phyloP scores from a whole-genome alignment of 2,329 filamentous ascomycete species.

The Boeremia exigua region DNA sequence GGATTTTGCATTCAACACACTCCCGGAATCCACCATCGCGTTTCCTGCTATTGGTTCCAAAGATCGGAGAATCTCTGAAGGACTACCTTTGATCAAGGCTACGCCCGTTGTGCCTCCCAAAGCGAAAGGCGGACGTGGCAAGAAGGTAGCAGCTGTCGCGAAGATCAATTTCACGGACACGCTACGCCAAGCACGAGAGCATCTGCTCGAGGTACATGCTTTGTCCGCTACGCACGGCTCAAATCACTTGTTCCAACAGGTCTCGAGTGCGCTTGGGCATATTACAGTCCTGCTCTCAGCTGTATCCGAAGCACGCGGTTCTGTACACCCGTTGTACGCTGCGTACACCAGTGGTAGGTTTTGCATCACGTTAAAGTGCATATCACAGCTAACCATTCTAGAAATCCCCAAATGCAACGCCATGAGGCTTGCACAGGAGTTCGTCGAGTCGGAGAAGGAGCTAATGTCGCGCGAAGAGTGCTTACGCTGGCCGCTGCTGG shows the following conservation, averaged over 20 bases:
- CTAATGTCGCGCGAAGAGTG: slow-evolving; percentile 43
- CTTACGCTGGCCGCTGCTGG: slow-evolving; percentile 49
- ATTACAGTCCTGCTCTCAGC: slow-evolving; percentile 50
- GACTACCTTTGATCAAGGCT: slow-evolving; percentile 20
- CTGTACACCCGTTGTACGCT: slow-evolving; percentile 48
- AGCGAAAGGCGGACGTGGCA: slow-evolving; percentile 28
- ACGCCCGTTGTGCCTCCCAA: slow-evolving; percentile 13
- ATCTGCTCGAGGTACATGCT: slow-evolving; percentile 68
- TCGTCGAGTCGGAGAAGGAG: slow-evolving; percentile 58
- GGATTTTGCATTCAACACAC: slow-evolving; percentile 84
- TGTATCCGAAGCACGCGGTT: slow-evolving; percentile 38
- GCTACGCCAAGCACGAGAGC: slow-evolving; percentile 69
- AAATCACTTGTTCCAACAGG: slow-evolving; percentile 62
- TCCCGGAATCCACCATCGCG: slow-evolving; percentile 91
- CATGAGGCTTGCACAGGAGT: slow-evolving; percentile 68
- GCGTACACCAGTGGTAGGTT: slow-evolving; percentile 48
- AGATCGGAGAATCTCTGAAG: slow-evolving; percentile 37
- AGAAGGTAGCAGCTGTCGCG: slow-evolving; percentile 23
- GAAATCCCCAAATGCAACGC: slow-evolving; percentile 75
- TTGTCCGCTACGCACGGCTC: slow-evolving; percentile 60
- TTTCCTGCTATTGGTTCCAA: slow-evolving; percentile 69
- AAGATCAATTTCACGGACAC: slow-evolving; percentile 61
- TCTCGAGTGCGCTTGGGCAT: slow-evolving; percentile 45
- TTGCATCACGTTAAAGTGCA: background rate
- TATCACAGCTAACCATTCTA: slow-evolving; percentile 37